Percentiles rank a stretch among this genome's conserved stretches.
phyloP scores from a whole-genome alignment of 73 alveolate species.

The Tetrahymena elliotti region DNA sequence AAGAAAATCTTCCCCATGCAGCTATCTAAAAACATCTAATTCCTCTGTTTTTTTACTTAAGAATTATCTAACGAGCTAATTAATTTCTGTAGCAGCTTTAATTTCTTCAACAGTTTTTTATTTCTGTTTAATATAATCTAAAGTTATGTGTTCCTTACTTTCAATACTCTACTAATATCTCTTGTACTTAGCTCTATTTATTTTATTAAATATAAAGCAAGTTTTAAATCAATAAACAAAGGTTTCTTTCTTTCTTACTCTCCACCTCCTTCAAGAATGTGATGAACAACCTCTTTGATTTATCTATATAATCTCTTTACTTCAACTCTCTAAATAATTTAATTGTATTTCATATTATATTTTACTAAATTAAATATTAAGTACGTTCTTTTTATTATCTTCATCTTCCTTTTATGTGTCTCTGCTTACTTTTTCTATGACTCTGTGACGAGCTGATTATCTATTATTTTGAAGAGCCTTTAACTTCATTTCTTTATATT shows the following conservation, averaged over 20 bases:
- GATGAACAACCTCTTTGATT: neutral
- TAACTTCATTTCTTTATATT: neutral
- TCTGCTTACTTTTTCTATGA: neutral
- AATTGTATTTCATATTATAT: neutral
- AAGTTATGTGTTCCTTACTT: neutral
- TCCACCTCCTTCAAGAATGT: neutral
- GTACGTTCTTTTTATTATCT: neutral
- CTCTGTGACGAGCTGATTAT: neutral
- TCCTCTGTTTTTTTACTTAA: neutral
- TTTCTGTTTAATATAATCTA: neutral
- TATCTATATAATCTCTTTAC: neutral
- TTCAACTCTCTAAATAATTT: neutral
- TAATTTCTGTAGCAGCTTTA: neutral
- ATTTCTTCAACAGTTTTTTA: neutral
- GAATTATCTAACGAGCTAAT: neutral
- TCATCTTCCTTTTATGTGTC: neutral
- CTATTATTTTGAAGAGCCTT: neutral
- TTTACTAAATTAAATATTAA: neutral
- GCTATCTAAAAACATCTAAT: neutral
- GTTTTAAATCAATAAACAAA: no score
- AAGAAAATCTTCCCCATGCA: neutral
- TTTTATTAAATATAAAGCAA: neutral
- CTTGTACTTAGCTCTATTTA: neutral
- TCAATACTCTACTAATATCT: neutral
- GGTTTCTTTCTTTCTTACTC: no score